Evolutionary conservation across 2,329 filamentous ascomycete species (phyloP).

Genomic region (Tolypocladium cylindrosporum): DNA sequence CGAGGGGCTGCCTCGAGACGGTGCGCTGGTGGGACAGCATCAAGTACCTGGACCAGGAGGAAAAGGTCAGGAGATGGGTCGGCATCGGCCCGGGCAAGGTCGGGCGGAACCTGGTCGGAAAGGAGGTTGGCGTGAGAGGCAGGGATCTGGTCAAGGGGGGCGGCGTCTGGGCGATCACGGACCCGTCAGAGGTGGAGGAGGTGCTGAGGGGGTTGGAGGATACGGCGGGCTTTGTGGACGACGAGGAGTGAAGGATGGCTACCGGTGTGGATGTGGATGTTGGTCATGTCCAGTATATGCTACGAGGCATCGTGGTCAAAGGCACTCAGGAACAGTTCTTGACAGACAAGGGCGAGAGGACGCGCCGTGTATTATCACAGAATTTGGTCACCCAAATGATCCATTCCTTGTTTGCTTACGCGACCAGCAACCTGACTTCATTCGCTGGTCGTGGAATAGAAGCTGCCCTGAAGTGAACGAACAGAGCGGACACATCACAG

Average conservation of each 20-base stretch:
- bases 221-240: slow-evolving; percentile 44
- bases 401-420: not conserved
- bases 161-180: slow-evolving; percentile 85
- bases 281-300: not conserved
- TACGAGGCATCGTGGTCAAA: not conserved
- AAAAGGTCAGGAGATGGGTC: slow-evolving; percentile 74
- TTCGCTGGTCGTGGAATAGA: not conserved
- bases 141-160: slow-evolving; percentile 75
- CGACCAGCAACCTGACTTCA: too few relatives aligned
- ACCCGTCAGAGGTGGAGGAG: slow-evolving; percentile 66
- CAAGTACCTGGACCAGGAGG: slow-evolving; percentile 75
- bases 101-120: slow-evolving; percentile 84
- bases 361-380: not conserved
- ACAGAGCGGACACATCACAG: too few relatives aligned
- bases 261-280: not conserved
- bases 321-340: not conserved
- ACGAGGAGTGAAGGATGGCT: slow-evolving; percentile 24
- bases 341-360: not conserved
- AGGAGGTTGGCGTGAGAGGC: slow-evolving; percentile 82
- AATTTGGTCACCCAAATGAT: not conserved
- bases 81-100: slow-evolving; percentile 93
- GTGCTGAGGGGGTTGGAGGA: slow-evolving; percentile 55
- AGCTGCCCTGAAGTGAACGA: too few relatives aligned
- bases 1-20: slow-evolving; percentile 79
- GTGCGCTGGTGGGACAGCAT: slow-evolving; percentile 94